Percentiles rank a stretch among this genome's conserved stretches.
Conservation (phyloP, 2,329 filamentous ascomycete species). For the Fusarium sp. region DNA sequence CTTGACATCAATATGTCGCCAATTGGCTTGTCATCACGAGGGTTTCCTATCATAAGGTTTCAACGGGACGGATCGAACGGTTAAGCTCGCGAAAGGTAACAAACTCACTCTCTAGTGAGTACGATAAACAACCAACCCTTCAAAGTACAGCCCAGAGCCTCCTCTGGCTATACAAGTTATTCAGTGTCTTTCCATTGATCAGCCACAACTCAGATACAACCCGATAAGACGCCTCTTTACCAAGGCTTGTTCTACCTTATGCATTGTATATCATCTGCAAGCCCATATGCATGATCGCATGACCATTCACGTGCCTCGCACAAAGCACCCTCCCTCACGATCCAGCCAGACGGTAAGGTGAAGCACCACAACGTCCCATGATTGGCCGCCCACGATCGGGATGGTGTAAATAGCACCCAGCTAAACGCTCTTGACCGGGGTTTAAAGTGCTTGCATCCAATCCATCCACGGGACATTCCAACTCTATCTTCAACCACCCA, state of each 20-base stretch:
- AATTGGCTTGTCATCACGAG: background rate
- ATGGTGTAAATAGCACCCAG: slow-evolving; percentile 30
- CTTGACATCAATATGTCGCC: slow-evolving; percentile 2
- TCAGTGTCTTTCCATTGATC: background rate
- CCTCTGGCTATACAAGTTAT: background rate
- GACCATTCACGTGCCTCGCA: slow-evolving; percentile 24
- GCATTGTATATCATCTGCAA: background rate
- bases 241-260: background rate
- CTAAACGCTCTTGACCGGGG: slow-evolving; percentile 39
- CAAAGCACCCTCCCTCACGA: slow-evolving; percentile 10
- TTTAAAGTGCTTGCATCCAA: slow-evolving; percentile 50
- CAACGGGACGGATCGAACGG: slow-evolving; percentile 18
- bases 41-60: slow-evolving; percentile 6
- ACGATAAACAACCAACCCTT: background rate
- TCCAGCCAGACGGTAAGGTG: slow-evolving; percentile 37
- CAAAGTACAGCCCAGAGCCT: no score
- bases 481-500: slow-evolving; percentile 1
- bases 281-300: background rate
- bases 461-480: slow-evolving; percentile 5
- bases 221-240: no score
- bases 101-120: background rate
- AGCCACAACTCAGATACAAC: background rate
- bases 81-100: slow-evolving; percentile 12
- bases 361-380: slow-evolving; percentile 27
- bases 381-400: slow-evolving; percentile 36